Conservation (phyloP, 2,329 filamentous ascomycete genomes). For the Diaporthe sp. region DNA sequence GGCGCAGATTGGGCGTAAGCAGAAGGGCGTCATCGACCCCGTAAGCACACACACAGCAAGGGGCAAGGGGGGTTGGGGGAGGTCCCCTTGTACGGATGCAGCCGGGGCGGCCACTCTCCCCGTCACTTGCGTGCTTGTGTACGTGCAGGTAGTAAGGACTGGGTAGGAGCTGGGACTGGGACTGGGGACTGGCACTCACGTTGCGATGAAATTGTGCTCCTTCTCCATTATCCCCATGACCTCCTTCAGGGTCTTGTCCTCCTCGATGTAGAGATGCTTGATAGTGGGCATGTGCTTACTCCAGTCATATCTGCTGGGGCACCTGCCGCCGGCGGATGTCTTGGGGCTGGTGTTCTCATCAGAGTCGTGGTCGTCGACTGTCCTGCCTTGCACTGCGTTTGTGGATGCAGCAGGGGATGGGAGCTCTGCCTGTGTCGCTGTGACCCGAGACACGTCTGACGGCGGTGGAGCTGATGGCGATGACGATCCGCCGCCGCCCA, state of each 20-base stretch:
- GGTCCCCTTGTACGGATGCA: neutral
- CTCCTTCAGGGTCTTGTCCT: constrained; percentile 44
- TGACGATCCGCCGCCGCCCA: neutral
- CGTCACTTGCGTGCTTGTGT: neutral
- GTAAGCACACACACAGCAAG: neutral
- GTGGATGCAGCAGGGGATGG: constrained; percentile 15
- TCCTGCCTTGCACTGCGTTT: neutral
- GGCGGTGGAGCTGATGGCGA: neutral
- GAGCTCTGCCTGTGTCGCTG: neutral
- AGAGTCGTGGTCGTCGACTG: neutral
- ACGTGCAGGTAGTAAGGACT: neutral
- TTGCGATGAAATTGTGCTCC: constrained; percentile 44
- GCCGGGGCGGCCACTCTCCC: neutral
- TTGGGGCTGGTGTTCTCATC: neutral
- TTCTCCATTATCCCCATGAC: constrained; percentile 44
- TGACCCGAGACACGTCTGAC: constrained; percentile 23
- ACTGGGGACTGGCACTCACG: constrained; percentile 39
- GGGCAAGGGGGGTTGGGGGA: neutral
- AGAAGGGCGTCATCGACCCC: constrained; percentile 23
- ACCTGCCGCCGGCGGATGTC: constrained; percentile 34
- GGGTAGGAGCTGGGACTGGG: neutral
- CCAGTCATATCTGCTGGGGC: constrained; percentile 43
- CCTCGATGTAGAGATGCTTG: constrained; percentile 44
- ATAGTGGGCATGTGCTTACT: constrained; percentile 42
- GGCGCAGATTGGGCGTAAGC: constrained; percentile 15